Percentiles rank a stretch among this genome's conserved stretches.
Conservation (phyloP, 352 stramenopile species). For the Pythium sp. region DNA sequence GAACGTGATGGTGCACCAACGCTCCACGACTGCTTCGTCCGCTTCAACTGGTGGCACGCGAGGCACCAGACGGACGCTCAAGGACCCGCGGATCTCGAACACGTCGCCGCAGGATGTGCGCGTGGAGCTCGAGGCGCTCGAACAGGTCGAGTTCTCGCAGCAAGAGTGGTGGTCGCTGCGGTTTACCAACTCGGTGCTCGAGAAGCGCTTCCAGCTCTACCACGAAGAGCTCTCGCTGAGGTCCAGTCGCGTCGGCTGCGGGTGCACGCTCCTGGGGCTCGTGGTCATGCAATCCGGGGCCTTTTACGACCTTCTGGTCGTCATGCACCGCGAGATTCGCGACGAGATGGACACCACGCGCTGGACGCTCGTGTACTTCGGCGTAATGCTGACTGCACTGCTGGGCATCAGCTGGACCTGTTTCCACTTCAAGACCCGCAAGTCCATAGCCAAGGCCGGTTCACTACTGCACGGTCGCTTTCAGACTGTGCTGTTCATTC, state of each 20-base stretch:
- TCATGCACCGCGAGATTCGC: constrained; percentile 14
- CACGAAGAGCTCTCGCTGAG: constrained; percentile 48
- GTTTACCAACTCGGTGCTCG: constrained; percentile 42
- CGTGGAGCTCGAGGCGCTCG: constrained; percentile 46
- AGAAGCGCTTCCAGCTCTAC: constrained; percentile 57
- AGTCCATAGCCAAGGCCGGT: not conserved
- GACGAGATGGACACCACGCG: constrained; percentile 20
- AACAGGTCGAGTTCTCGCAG: constrained; percentile 37
- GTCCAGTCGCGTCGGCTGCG: constrained; percentile 33
- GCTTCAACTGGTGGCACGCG: constrained; percentile 1
- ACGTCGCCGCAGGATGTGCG: constrained; percentile 43
- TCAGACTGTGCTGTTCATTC: constrained; percentile 29
- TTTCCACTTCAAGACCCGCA: constrained; percentile 28
- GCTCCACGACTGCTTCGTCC: not conserved
- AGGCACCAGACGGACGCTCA: constrained; percentile 16
- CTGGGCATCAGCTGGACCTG: constrained; percentile 9
- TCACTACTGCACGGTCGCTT: constrained; percentile 28
- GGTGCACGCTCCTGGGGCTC: constrained; percentile 31
- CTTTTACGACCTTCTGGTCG: constrained; percentile 25
- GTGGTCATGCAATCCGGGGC: constrained; percentile 36
- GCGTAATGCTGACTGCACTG: constrained; percentile 13
- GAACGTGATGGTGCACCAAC: not conserved
- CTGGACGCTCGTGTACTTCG: constrained; percentile 29
- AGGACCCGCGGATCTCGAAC: constrained; percentile 42
- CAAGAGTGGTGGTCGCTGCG: constrained; percentile 38